phyloP scores from a whole-genome alignment of 495 filamentous ascomycete species.

The Jackrogersella multiformis region DNA sequence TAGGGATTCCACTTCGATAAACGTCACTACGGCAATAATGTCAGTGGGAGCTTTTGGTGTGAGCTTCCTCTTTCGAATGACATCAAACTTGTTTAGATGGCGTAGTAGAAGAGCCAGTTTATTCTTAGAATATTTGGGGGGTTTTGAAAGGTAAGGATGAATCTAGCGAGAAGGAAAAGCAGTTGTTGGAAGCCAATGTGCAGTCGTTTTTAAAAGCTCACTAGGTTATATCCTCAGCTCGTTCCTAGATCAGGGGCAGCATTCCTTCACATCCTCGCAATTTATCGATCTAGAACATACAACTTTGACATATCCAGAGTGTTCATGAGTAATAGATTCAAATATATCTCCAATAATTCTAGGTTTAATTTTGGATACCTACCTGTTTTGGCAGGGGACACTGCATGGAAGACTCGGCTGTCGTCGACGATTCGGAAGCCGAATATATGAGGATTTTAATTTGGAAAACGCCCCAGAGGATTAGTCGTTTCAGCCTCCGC shows the following conservation, averaged over 20 bases:
- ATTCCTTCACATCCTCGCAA: constrained; percentile 12
- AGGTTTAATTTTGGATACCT: constrained; percentile 11
- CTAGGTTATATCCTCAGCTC: background rate
- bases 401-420: constrained; percentile 1
- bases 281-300: constrained; percentile 1
- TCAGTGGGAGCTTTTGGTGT: background rate
- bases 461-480: constrained; percentile 5
- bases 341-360: no score
- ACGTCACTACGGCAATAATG: background rate
- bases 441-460: constrained; percentile 2
- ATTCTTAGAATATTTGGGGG: background rate
- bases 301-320: background rate
- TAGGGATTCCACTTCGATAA: background rate
- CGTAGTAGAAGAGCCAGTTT: background rate
- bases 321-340: background rate
- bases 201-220: constrained; percentile 10
- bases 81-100: background rate
- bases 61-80: background rate
- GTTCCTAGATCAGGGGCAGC: constrained; percentile 3
- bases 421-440: background rate
- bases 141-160: background rate
- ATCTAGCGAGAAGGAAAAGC: background rate
- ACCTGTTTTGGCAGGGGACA: constrained; percentile 11
- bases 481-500: constrained; percentile 14
- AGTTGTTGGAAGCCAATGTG: background rate